These are phyloP conservation scores for Pichia kluyveri DNA, from an alignment of 805 yeast species.

Conservation along the genomic window DNA sequence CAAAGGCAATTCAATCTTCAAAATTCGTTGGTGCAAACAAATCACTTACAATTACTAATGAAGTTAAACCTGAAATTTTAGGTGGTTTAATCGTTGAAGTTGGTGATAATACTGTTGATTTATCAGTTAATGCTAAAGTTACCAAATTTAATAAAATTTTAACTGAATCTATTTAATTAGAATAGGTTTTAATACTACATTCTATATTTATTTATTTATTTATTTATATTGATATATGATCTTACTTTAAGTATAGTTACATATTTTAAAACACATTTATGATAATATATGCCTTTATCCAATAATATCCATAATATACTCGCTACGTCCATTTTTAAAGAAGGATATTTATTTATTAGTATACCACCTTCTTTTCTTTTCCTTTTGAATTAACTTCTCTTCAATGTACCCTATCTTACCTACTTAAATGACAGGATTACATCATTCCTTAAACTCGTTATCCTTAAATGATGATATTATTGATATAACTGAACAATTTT, in stretches of 20 bases:
- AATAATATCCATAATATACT: too few species aligned
- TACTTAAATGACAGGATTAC: not conserved
- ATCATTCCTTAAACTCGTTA: not conserved
- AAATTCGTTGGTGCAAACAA: constrained; percentile 77
- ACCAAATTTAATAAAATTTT: constrained; percentile 83
- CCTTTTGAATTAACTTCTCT: not conserved
- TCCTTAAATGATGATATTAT: constrained; percentile 4
- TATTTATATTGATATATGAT: not conserved
- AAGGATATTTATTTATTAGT: too few species aligned
- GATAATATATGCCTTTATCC: too few species aligned
- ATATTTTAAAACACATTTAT: too few species aligned
- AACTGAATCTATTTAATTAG: constrained; percentile 67
- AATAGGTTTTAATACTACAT: too few species aligned
- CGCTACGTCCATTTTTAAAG: not conserved
- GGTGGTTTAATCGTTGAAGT: constrained; percentile 96
- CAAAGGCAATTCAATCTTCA: constrained; percentile 69
- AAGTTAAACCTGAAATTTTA: constrained; percentile 79
- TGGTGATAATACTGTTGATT: constrained; percentile 94
- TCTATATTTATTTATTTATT: not conserved
- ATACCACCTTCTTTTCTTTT: too few species aligned
- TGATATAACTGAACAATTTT: constrained; percentile 52
- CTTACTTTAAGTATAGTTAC: too few species aligned
- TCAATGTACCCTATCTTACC: too few species aligned
- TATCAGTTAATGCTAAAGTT: constrained; percentile 77
- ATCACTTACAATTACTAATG: constrained; percentile 75